Conservation (phyloP, 306 rosid species). For the Sphenostylis stenocarpa region DNA sequence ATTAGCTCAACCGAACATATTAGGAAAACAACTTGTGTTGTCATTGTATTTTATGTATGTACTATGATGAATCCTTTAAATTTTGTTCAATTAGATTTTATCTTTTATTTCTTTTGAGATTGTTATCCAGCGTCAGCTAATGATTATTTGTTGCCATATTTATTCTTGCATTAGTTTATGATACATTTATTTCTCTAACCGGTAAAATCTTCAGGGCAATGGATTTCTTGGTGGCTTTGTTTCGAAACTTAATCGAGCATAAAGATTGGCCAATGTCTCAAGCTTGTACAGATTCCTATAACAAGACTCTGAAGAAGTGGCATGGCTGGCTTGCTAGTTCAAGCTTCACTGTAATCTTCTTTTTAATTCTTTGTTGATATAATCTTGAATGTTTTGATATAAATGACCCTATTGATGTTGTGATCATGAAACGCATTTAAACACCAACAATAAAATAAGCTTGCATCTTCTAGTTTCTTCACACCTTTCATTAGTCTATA, state of each 20-base stretch:
- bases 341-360: slow-evolving; percentile 77
- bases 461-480: neutral
- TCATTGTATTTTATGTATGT: neutral
- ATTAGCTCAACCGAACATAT: neutral
- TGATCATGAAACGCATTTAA: neutral
- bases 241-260: slow-evolving; percentile 81
- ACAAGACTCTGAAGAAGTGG: slow-evolving; percentile 87
- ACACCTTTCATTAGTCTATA: neutral
- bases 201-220: slow-evolving; percentile 69
- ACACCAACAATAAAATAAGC: neutral
- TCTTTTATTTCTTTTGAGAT: neutral
- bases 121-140: neutral
- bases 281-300: slow-evolving; percentile 87
- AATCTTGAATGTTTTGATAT: slow-evolving; percentile 17
- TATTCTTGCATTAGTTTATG: neutral
- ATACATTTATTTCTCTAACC: slow-evolving; percentile 15
- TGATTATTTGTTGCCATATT: slow-evolving; percentile 11
- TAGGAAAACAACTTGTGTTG: neutral
- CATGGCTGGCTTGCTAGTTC: slow-evolving; percentile 99
- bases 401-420: neutral
- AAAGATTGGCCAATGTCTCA: slow-evolving; percentile 90
- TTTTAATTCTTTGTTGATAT: slow-evolving; percentile 23
- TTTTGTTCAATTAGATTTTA: neutral
- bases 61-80: slow-evolving; percentile 10
- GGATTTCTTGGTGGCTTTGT: slow-evolving; percentile 93